These are phyloP conservation scores for Blastomyces gilchristii DNA, from an alignment of 2,329 filamentous ascomycete species.

Conservation along the genomic window DNA sequence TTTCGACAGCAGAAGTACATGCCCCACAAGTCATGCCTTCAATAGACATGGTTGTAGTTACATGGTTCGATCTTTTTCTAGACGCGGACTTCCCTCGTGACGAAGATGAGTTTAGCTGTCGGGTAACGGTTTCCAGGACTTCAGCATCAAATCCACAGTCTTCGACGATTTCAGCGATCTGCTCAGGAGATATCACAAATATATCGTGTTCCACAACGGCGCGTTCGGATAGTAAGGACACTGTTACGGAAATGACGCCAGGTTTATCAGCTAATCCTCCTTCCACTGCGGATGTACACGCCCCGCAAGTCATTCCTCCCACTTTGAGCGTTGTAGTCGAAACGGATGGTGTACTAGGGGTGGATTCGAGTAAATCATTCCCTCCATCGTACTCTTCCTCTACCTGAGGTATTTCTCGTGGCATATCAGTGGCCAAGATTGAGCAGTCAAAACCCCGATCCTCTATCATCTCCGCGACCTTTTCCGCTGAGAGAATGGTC, in stretches of 20 bases:
- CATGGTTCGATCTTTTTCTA: constrained; percentile 29
- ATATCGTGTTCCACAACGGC: constrained; percentile 76
- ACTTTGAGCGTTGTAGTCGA: constrained; percentile 67
- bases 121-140: constrained; percentile 58
- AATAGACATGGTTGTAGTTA: constrained; percentile 76
- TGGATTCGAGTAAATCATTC: constrained; percentile 18
- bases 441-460: constrained; percentile 87
- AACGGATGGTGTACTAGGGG: constrained; percentile 22
- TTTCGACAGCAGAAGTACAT: constrained; percentile 84
- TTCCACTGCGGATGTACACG: constrained; percentile 78
- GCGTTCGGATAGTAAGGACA: constrained; percentile 73
- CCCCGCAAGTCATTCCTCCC: constrained; percentile 84
- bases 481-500: constrained; percentile 58
- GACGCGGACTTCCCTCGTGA: constrained; percentile 23
- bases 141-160: constrained; percentile 42
- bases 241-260: constrained; percentile 65
- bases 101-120: constrained; percentile 23
- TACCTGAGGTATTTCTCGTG: constrained; percentile 40
- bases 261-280: constrained; percentile 64
- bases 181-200: constrained; percentile 38
- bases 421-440: constrained; percentile 71
- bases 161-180: constrained; percentile 42
- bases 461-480: constrained; percentile 76
- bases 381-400: constrained; percentile 24
- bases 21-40: constrained; percentile 97